Percentiles rank a stretch among this genome's conserved stretches.
phyloP scores from a whole-genome alignment of 2,329 filamentous ascomycete species.

The Calonectria pauciramosa region DNA sequence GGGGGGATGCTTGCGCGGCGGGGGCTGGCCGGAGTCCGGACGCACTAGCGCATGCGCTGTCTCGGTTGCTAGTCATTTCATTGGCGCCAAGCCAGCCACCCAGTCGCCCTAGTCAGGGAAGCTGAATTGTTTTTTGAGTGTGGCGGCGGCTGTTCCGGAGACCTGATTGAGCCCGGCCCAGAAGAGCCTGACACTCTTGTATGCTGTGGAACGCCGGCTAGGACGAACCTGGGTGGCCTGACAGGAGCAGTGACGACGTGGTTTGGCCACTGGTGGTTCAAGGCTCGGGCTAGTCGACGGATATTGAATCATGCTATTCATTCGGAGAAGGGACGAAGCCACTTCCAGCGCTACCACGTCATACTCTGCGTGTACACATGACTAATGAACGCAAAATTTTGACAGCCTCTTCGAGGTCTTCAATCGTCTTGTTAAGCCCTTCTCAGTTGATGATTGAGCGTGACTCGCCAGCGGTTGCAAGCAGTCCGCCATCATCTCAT shows the following conservation, averaged over 20 bases:
- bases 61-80: not conserved
- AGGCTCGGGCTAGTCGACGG: not conserved
- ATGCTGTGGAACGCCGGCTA: not conserved
- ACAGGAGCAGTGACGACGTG: not conserved
- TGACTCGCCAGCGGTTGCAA: not conserved
- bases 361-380: not conserved
- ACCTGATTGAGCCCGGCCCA: not conserved
- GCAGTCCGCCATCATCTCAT: not conserved
- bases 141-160: conserved; percentile 3
- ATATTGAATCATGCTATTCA: not conserved
- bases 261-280: not conserved
- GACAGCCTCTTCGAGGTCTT: not conserved
- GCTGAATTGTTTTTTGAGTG: not conserved
- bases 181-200: not conserved
- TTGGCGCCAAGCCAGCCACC: not conserved
- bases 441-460: not conserved
- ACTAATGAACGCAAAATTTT: not conserved
- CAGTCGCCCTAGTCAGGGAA: not conserved
- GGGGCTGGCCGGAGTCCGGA: not conserved
- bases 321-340: not conserved
- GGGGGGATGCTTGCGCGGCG: not conserved
- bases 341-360: not conserved
- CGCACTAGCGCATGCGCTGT: not conserved
- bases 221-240: not conserved
- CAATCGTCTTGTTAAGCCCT: not conserved